A percentile compares a stretch with the other conserved stretches of the same genome.
Conservation (phyloP, 495 filamentous ascomycete species). For the Penicillium dipodomyicola region DNA sequence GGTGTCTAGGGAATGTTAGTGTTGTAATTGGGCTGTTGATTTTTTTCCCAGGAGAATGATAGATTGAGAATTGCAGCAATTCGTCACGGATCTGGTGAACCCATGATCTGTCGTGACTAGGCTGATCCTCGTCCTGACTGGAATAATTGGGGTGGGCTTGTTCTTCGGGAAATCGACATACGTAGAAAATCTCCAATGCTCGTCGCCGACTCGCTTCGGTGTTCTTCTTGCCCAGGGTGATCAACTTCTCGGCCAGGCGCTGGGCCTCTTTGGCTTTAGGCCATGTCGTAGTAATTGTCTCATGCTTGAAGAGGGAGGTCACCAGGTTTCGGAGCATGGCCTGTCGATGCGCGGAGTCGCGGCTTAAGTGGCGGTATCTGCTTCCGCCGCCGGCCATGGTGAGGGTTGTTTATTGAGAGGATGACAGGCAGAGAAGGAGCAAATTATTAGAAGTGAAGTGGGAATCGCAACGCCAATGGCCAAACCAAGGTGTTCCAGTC, state of each 20-base stretch:
- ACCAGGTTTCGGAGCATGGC: slow-evolving; percentile 95
- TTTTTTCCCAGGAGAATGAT: background rate
- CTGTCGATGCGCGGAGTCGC: slow-evolving; percentile 79
- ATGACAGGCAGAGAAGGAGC: background rate
- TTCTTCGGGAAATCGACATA: slow-evolving; percentile 45
- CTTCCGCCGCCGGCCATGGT: slow-evolving; percentile 79
- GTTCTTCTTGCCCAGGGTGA: slow-evolving; percentile 89
- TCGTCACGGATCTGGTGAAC: background rate
- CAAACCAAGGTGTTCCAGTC: slow-evolving; percentile 1
- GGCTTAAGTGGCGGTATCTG: slow-evolving; percentile 84
- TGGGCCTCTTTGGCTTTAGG: slow-evolving; percentile 97
- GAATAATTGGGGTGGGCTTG: background rate
- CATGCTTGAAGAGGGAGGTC: slow-evolving; percentile 89
- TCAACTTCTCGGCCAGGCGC: slow-evolving; percentile 84
- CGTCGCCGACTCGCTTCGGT: slow-evolving; percentile 67
- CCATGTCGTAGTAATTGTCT: slow-evolving; percentile 92
- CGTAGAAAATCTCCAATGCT: slow-evolving; percentile 76
- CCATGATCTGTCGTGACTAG: background rate
- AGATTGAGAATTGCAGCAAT: background rate
- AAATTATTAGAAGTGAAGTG: background rate
- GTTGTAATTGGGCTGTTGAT: background rate
- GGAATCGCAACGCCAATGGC: slow-evolving; percentile 2
- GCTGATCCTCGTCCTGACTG: background rate
- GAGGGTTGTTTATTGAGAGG: slow-evolving; percentile 6
- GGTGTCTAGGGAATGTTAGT: slow-evolving; percentile 52